phyloP scores from a whole-genome alignment of 1,284 basidiomycete species.

The Stygiomarasmius scandens region DNA sequence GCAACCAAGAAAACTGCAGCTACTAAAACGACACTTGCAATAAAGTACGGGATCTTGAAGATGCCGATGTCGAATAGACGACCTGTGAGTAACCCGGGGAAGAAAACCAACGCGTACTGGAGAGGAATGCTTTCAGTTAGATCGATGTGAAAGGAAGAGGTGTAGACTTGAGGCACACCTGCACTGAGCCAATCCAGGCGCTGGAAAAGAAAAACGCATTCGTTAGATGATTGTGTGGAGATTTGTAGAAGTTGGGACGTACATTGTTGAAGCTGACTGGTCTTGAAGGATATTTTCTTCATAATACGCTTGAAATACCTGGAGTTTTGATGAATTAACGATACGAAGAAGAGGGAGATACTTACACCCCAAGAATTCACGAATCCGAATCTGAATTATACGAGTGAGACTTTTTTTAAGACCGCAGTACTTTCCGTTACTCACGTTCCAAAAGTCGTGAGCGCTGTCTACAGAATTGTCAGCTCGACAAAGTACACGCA shows the following conservation, averaged over 20 bases:
- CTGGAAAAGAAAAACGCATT: slow-evolving; percentile 24
- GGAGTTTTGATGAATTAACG: neutral
- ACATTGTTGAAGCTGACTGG: slow-evolving; percentile 43
- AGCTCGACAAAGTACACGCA: neutral
- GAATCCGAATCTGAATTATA: slow-evolving; percentile 16
- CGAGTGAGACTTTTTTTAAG: neutral
- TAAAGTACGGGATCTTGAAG: slow-evolving; percentile 41
- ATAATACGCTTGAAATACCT: slow-evolving; percentile 37
- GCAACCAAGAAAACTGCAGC: slow-evolving; percentile 49
- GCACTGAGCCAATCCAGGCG: slow-evolving; percentile 55
- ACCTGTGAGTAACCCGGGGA: slow-evolving; percentile 51
- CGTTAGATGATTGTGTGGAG: neutral
- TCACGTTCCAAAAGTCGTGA: slow-evolving; percentile 14
- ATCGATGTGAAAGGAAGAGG: slow-evolving; percentile 18
- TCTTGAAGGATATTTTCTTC: slow-evolving; percentile 29
- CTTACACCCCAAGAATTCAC: slow-evolving; percentile 21
- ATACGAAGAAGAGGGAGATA: neutral
- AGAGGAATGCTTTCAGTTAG: neutral
- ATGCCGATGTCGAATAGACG: slow-evolving; percentile 58
- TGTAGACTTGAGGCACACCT: neutral
- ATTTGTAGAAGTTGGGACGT: slow-evolving; percentile 16
- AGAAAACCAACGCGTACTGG: slow-evolving; percentile 51
- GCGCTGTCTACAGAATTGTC: slow-evolving; percentile 1
- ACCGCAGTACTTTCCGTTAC: neutral
- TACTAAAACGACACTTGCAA: slow-evolving; percentile 43